phyloP scores from a whole-genome alignment of 2,329 filamentous ascomycete species.

The Aspergillus pseudoglaucus region DNA sequence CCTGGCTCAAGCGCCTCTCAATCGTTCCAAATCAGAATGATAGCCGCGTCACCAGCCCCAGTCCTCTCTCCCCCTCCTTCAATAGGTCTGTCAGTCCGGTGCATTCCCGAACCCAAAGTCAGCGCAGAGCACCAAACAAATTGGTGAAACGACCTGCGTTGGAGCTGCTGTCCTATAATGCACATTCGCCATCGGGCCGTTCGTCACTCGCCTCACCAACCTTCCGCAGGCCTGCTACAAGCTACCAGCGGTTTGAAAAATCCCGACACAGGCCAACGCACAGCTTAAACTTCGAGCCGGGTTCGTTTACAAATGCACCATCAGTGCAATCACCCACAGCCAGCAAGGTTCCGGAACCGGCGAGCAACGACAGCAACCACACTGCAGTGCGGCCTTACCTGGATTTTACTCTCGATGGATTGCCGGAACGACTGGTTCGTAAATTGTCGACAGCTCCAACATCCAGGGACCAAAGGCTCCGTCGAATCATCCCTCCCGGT shows the following conservation, averaged over 20 bases:
- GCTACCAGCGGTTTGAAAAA: slow-evolving; percentile 54
- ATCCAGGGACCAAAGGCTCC: slow-evolving; percentile 30
- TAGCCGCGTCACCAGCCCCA: slow-evolving; percentile 43
- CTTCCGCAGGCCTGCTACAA: slow-evolving; percentile 55
- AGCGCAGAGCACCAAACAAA: slow-evolving; percentile 48
- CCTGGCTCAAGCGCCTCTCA: slow-evolving; percentile 54
- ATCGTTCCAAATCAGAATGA: slow-evolving; percentile 43
- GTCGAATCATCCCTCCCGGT: slow-evolving; percentile 42
- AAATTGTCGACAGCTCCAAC: slow-evolving; percentile 34
- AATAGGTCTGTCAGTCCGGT: slow-evolving; percentile 50
- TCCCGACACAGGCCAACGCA: slow-evolving; percentile 41
- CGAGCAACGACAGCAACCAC: slow-evolving; percentile 9
- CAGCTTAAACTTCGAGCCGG: slow-evolving; percentile 22
- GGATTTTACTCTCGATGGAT: slow-evolving; percentile 18
- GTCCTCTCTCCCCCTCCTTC: slow-evolving; percentile 47
- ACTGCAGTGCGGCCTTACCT: slow-evolving; percentile 37
- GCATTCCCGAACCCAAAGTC: slow-evolving; percentile 26
- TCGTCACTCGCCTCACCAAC: slow-evolving; percentile 39
- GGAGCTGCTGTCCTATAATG: slow-evolving; percentile 40
- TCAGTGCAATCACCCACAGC: slow-evolving; percentile 5
- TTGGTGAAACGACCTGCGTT: slow-evolving; percentile 57
- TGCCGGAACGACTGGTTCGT: slow-evolving; percentile 30
- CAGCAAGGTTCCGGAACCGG: slow-evolving; percentile 9
- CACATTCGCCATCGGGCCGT: slow-evolving; percentile 26
- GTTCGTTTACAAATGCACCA: slow-evolving; percentile 8